Base-by-base conservation (phyloP, 1,284 basidiomycete genomes). In the Rhodotorula sp. region DNA sequence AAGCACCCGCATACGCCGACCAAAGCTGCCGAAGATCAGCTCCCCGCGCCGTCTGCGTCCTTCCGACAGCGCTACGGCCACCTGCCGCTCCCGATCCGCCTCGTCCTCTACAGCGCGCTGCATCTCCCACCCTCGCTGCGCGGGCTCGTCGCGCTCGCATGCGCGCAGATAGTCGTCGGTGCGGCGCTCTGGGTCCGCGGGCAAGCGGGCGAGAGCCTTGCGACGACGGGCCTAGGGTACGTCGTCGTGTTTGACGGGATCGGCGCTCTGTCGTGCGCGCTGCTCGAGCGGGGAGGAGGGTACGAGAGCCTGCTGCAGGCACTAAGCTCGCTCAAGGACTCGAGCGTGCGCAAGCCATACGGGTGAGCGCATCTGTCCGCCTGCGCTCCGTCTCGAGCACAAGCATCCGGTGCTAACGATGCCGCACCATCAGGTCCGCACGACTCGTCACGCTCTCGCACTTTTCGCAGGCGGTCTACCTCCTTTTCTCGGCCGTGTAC, bases 141-240 rank as follows among this genome's bases (percentile, higher is more conserved):
- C 56, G 79, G 83, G 19, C 80, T 83, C 12, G 70, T 83, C 14
- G 74, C 81, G 23, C 83, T 85, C 61, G 80, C 82, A 0, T 59
- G 81, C 3, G 72, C 82, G 23, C 84, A 87, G 76, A 83, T 86
- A 52, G 78, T 82, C 0, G 78, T 87, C 5, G 87, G 87, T 2
- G 83, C 84, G 2, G 81, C 81, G 8, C 77, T 98, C 16, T 99
- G 96, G 96, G 88, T 96, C 4, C 85, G 86, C n/a, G 95, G 94
- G 1, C 96, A 98, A 81, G 89, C 91, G 71, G 87, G 88, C 44
- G 95, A 95, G 23, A 94, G 92, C 61, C 83, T 97, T 42, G 86
- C 91, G 3, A 89, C 91, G 67, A 95, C 94, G 0, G 96, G 93
- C 0, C 82, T 98, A 21, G 96, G 96, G 0, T 99, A 98, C 80